Evolutionary conservation across 257 asterid species (phyloP).

Genomic region (Gardenia jasminoides): DNA sequence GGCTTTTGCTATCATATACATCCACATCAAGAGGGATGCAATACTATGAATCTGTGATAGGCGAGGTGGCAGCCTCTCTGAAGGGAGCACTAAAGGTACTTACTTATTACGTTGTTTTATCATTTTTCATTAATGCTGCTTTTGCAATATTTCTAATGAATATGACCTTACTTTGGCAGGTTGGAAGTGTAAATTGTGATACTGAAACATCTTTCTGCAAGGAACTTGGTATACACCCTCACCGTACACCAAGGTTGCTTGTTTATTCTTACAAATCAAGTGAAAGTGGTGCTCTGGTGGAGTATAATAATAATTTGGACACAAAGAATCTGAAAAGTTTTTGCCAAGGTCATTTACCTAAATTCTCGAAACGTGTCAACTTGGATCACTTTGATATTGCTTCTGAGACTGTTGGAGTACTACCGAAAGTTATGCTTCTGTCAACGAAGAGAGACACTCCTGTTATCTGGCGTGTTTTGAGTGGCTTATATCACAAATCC

Average conservation of each 20-base stretch:
- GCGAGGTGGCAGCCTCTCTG: slow-evolving; percentile 52
- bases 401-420: slow-evolving; percentile 39
- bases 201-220: slow-evolving; percentile 69
- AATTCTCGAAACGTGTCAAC: slow-evolving; percentile 72
- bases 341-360: slow-evolving; percentile 74
- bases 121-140: background rate
- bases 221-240: slow-evolving; percentile 63
- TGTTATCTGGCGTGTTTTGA: slow-evolving; percentile 82
- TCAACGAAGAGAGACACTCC: slow-evolving; percentile 90
- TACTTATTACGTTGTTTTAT: background rate
- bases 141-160: slow-evolving; percentile 4
- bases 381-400: slow-evolving; percentile 44
- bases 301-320: slow-evolving; percentile 66
- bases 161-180: slow-evolving; percentile 40
- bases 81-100: slow-evolving; percentile 83
- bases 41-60: slow-evolving; percentile 52
- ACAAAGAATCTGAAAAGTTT: slow-evolving; percentile 58
- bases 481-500: slow-evolving; percentile 75
- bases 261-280: slow-evolving; percentile 56
- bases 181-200: slow-evolving; percentile 74
- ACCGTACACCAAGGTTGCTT: slow-evolving; percentile 58
- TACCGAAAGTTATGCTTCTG: slow-evolving; percentile 79
- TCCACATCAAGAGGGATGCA: slow-evolving; percentile 53
- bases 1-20: slow-evolving; percentile 62
- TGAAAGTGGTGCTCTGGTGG: slow-evolving; percentile 64